These are phyloP conservation scores for Ceratobasidium sp. DNA, from an alignment of 1,284 basidiomycete species.

Conservation along the genomic window DNA sequence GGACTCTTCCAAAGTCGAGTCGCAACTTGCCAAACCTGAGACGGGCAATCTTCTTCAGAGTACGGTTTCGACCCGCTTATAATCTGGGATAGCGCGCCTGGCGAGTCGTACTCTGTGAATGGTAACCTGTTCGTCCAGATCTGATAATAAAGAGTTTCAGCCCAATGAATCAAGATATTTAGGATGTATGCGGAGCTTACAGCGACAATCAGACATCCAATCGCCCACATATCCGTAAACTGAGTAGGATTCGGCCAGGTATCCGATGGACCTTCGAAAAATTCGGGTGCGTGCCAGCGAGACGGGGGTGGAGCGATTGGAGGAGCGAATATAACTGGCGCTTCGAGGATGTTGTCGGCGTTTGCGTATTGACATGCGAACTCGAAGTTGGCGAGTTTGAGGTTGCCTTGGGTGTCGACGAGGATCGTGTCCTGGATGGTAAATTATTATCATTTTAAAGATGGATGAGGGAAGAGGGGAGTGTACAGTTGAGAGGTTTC, in stretches of 20 bases:
- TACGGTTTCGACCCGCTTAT: constrained; percentile 6
- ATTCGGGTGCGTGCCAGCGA: constrained; percentile 39
- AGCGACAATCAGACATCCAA: constrained; percentile 20
- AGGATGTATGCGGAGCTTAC: not conserved
- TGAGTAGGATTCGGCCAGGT: constrained; percentile 26
- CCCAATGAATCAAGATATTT: not conserved
- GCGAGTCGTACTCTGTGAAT: constrained; percentile 7
- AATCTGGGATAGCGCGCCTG: constrained; percentile 7
- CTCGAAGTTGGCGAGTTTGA: constrained; percentile 30
- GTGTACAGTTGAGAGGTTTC: constrained; percentile 25
- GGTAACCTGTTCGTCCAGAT: constrained; percentile 8
- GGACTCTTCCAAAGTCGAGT: constrained; percentile 5
- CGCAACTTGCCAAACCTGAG: not conserved
- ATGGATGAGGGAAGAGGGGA: not conserved
- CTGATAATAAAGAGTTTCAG: not conserved
- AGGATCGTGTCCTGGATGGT: constrained; percentile 12
- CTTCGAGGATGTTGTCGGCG: constrained; percentile 11
- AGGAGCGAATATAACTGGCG: constrained; percentile 24
- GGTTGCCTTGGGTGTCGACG: not conserved
- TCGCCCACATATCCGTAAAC: constrained; percentile 20
- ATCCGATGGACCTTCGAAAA: not conserved
- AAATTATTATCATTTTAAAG: not conserved
- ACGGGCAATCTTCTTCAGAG: not conserved
- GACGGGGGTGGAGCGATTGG: constrained; percentile 12
- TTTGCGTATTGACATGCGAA: constrained; percentile 34